Evolutionary conservation across 768 basidiomycete genomes (phyloP).

Genomic region (Phlegmacium glaucopus): DNA sequence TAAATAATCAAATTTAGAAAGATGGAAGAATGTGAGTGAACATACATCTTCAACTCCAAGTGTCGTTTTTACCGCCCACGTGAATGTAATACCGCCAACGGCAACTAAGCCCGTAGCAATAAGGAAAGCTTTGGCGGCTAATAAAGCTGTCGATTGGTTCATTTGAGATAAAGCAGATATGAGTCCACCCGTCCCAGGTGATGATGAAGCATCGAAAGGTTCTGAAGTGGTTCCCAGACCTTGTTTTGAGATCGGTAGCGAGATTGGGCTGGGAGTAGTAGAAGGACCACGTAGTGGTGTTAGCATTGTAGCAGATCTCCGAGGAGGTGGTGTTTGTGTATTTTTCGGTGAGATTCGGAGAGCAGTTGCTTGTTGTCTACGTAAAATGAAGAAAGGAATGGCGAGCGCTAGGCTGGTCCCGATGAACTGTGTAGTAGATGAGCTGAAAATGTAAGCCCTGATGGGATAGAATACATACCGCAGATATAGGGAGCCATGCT

Average conservation of each 20-base stretch:
- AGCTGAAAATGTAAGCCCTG: no score
- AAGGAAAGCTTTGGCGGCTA: conserved; percentile 60
- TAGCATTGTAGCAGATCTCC: conserved; percentile 18
- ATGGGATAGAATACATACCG: no score
- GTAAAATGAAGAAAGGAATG: conserved; percentile 33
- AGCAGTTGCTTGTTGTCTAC: conserved; percentile 24
- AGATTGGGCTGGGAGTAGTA: no score
- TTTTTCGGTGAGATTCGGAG: conserved; percentile 24
- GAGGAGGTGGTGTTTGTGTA: conserved; percentile 26
- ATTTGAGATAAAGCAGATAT: conserved; percentile 34
- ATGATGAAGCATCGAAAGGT: conserved; percentile 19
- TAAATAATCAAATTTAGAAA: neutral
- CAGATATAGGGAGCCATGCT: conserved; percentile 28
- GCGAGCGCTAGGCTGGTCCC: conserved; percentile 31
- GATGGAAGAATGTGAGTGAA: conserved; percentile 10
- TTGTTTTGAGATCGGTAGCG: conserved; percentile 10
- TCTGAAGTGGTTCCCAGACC: conserved; percentile 14
- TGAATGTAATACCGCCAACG: conserved; percentile 38
- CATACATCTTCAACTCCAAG: conserved; percentile 58
- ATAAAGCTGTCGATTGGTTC: conserved; percentile 47
- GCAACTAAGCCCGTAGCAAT: conserved; percentile 62
- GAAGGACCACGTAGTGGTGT: conserved; percentile 1
- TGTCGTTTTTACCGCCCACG: conserved; percentile 47
- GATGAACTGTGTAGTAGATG: conserved; percentile 26
- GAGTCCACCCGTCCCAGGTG: conserved; percentile 28